Base-by-base conservation (phyloP, 1,284 basidiomycete species). In the Trichosporon inkin region DNA sequence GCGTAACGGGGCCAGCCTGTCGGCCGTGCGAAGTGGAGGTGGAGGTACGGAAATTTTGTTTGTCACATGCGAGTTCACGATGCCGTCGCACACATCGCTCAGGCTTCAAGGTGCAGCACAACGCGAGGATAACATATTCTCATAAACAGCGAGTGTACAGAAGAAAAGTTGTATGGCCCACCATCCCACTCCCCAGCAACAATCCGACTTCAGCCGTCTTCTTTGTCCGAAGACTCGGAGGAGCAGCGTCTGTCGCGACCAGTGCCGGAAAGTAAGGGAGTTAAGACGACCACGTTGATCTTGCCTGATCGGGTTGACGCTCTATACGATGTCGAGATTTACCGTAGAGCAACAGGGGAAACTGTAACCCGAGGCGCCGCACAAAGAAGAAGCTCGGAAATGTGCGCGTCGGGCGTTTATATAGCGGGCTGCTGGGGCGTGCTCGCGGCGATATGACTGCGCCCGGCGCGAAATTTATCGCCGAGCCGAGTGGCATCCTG, bases 291-390 rank as follows among this genome's bases (percentile, higher is more conserved):
- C 38, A 20, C 40, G 61, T 57, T 54, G 53, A 58, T 72, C 69
- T 74, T 52, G 69, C 68, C 61, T 6, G 58, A 62, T 61, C 56
- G 65, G 70, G 51, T 70, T 74, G 72, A 74, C 72, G 68, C 72
- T 74, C 72, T 63, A 74, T 68, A 64, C 60, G 54, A 55, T 60
- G 63, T 68, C 10, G 49, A 35, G 24, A 34, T 28, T 53, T 32
- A 44, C 41, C 55, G 60, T 67, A 63, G 71, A 72, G 70, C 71
- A 72, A 73, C 69, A 66, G 63, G 62, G 71, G 68, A 67, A 65
- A 60, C 56, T 53, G 28, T 55, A 52, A 56, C 59, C 60, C 62
- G 53, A 7, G 54, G 57, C 58, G 64, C 64, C 64, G 64, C 64
- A 66, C 64, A 49, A 56, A 53, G 44, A 51, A 49, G 44, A 49